Conservation (phyloP, 768 basidiomycete species). For the Zangia roseola region DNA sequence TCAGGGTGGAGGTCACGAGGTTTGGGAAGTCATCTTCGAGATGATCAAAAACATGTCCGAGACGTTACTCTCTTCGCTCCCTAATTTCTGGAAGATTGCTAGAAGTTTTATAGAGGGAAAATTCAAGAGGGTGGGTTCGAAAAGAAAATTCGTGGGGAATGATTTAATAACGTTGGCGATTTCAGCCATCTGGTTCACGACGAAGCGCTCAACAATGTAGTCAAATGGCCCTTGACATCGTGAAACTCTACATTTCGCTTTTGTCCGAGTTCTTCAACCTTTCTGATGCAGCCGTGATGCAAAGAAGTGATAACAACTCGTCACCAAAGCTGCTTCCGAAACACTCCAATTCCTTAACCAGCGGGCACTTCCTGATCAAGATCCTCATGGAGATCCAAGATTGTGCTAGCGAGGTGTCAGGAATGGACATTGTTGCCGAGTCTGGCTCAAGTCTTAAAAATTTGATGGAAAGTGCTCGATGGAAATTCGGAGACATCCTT, state of each 20-base stretch:
- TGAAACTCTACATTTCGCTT: constrained; percentile 81
- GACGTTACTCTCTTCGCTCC: constrained; percentile 76
- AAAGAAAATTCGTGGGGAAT: background rate
- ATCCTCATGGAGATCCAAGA: constrained; percentile 86
- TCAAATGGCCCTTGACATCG: constrained; percentile 84
- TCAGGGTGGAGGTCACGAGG: constrained; percentile 66
- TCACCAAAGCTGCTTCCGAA: constrained; percentile 61
- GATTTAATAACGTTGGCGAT: constrained; percentile 1
- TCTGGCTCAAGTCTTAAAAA: constrained; percentile 63
- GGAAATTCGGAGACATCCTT: constrained; percentile 86
- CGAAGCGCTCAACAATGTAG: constrained; percentile 82
- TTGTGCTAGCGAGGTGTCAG: constrained; percentile 74
- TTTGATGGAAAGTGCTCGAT: constrained; percentile 77
- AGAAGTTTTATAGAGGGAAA: constrained; percentile 91
- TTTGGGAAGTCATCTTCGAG: constrained; percentile 77
- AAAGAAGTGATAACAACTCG: constrained; percentile 39
- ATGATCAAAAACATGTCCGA: constrained; percentile 90
- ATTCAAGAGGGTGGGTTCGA: constrained; percentile 75
- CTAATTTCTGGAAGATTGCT: constrained; percentile 92
- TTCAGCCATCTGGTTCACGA: constrained; percentile 47
- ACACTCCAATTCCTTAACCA: constrained; percentile 79
- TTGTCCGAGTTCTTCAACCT: constrained; percentile 84
- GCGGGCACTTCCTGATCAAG: constrained; percentile 75
- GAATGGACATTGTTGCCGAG: constrained; percentile 81
- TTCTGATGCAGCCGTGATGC: constrained; percentile 73